Evolutionary conservation across 768 basidiomycete genomes (phyloP).

Genomic region (Suillus alpinus): DNA sequence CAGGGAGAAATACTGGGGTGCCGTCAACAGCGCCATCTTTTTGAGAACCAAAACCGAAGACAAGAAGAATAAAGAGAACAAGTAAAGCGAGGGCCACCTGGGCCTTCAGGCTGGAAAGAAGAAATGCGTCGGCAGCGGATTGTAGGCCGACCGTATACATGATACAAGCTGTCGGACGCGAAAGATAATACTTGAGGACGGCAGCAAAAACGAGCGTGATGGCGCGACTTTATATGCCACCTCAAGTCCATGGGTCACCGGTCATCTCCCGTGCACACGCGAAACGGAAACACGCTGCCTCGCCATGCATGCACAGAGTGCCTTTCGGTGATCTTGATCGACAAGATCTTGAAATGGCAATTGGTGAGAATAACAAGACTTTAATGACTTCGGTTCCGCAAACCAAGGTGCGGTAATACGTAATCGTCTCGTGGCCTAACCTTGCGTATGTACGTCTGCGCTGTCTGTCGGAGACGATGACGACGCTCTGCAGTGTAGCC

Average conservation of each 20-base stretch:
- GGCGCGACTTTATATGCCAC: not conserved
- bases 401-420: slow-evolving; percentile 9
- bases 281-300: not conserved
- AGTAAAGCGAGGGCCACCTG: slow-evolving; percentile 32
- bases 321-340: slow-evolving; percentile 5
- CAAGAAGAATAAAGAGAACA: slow-evolving; percentile 39
- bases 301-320: slow-evolving; percentile 2
- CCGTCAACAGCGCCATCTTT: slow-evolving; percentile 43
- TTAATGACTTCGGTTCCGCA: slow-evolving; percentile 25
- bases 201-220: slow-evolving; percentile 16
- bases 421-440: slow-evolving; percentile 12
- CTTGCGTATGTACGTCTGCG: not conserved
- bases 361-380: not conserved
- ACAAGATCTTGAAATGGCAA: slow-evolving; percentile 11
- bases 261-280: not conserved
- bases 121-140: slow-evolving; percentile 35
- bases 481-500: not conserved
- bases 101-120: slow-evolving; percentile 31
- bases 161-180: slow-evolving; percentile 21
- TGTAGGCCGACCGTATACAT: slow-evolving; percentile 45
- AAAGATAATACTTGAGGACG: slow-evolving; percentile 23
- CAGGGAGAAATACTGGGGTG: slow-evolving; percentile 55
- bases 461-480: not conserved
- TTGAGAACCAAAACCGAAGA: slow-evolving; percentile 33
- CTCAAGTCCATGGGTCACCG: not conserved